Conservation (phyloP, 495 filamentous ascomycete species). For the Hypomontagnella monticulosa region DNA sequence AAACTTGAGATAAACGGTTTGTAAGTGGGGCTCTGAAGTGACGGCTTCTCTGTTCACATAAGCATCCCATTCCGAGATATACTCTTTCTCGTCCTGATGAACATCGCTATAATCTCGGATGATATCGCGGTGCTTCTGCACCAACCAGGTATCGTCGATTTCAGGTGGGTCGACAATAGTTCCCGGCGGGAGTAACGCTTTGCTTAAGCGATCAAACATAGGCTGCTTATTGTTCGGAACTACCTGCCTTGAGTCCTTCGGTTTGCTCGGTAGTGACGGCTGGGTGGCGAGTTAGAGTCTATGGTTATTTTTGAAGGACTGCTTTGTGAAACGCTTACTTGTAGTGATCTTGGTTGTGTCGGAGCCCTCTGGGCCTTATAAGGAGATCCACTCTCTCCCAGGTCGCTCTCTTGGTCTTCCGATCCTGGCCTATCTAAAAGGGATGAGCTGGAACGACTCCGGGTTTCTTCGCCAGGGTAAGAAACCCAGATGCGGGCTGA, state of each 20-base stretch:
- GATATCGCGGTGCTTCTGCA: conserved; percentile 61
- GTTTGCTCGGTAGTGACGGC: conserved; percentile 28
- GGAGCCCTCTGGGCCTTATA: conserved; percentile 45
- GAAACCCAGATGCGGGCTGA: conserved; percentile 40
- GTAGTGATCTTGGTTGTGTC: conserved; percentile 20
- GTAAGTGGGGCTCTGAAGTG: conserved; percentile 57
- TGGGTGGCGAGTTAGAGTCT: conserved; percentile 25
- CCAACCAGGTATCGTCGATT: conserved; percentile 60
- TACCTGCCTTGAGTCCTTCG: conserved; percentile 45
- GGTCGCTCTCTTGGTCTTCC: conserved; percentile 42
- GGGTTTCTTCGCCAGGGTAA: conserved; percentile 41
- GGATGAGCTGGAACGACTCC: conserved; percentile 34
- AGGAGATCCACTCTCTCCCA: conserved; percentile 33
- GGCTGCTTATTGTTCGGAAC: conserved; percentile 61
- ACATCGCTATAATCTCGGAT: conserved; percentile 62
- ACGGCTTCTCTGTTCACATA: conserved; percentile 58
- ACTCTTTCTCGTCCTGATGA: conserved; percentile 60
- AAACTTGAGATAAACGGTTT: conserved; percentile 56
- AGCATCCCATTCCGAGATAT: conserved; percentile 60
- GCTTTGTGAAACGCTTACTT: conserved; percentile 22
- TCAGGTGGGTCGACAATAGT: conserved; percentile 52
- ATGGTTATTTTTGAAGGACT: conserved; percentile 8
- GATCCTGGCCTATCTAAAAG: conserved; percentile 26
- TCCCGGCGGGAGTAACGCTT: conserved; percentile 57
- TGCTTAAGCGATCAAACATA: conserved; percentile 61